A percentile compares a stretch with the other conserved stretches of the same genome.
Conservation (phyloP, 805 yeast species). For the Candida manassasensis region DNA sequence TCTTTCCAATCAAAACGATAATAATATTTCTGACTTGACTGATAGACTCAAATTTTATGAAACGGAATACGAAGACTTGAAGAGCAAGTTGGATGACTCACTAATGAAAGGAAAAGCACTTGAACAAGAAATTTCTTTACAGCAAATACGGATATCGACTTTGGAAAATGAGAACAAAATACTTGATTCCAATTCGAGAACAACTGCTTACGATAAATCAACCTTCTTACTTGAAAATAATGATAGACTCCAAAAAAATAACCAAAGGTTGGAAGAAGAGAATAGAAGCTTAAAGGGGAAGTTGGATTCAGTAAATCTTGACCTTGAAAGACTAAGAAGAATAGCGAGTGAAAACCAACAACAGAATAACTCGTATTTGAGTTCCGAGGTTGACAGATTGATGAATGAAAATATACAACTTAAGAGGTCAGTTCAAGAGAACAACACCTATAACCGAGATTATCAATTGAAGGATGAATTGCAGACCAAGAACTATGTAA, state of each 20-base stretch:
- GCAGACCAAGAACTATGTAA: slow-evolving; percentile 6
- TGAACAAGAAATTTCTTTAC: neutral
- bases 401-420: neutral
- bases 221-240: neutral
- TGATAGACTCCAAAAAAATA: slow-evolving; percentile 1
- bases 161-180: neutral
- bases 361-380: neutral
- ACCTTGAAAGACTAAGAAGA: neutral
- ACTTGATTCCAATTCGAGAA: neutral
- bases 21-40: neutral
- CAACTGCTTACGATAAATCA: neutral
- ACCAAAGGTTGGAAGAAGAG: neutral
- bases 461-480: slow-evolving; percentile 1
- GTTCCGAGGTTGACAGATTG: slow-evolving; percentile 2
- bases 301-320: neutral
- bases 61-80: slow-evolving; percentile 17
- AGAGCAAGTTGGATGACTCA: slow-evolving; percentile 2
- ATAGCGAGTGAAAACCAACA: neutral
- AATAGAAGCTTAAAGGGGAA: neutral
- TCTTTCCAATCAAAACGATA: neutral
- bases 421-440: neutral
- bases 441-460: neutral
- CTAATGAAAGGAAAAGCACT: neutral
- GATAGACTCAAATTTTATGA: slow-evolving; percentile 13
- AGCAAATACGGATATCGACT: neutral